phyloP scores from a whole-genome alignment of 495 filamentous ascomycete genomes.

The Aspergillus carlsbadensis region DNA sequence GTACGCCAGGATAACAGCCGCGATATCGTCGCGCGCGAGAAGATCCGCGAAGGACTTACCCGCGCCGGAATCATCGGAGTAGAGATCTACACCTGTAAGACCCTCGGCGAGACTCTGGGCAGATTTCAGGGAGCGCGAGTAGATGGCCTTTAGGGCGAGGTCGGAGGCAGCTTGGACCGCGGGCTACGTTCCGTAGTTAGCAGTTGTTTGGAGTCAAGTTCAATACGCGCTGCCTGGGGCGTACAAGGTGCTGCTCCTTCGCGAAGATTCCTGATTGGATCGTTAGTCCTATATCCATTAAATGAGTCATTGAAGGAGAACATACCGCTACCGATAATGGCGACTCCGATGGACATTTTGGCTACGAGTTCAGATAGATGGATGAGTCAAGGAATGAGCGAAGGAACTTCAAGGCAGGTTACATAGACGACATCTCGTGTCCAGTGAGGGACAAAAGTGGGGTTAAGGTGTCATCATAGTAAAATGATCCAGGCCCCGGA shows the following conservation, averaged over 20 bases:
- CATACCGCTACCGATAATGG: conserved; percentile 67
- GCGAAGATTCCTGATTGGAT: conserved; percentile 46
- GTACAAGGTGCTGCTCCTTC: conserved; percentile 43
- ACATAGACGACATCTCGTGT: background rate
- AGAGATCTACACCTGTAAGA: conserved; percentile 48
- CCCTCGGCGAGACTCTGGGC: conserved; percentile 41
- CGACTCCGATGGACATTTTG: conserved; percentile 52
- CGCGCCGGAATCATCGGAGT: conserved; percentile 59
- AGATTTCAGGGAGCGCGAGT: conserved; percentile 58
- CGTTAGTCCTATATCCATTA: conserved; percentile 2
- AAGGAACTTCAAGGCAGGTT: background rate
- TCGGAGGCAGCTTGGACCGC: conserved; percentile 46
- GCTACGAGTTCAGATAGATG: background rate
- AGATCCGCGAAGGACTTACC: conserved; percentile 57
- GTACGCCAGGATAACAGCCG: conserved; percentile 67
- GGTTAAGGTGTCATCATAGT: background rate
- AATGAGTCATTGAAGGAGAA: conserved; percentile 22
- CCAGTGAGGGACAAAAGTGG: background rate
- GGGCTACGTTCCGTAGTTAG: no score
- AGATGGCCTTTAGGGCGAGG: conserved; percentile 58
- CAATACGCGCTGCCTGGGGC: no score
- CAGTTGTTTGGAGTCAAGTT: no score
- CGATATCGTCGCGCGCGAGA: conserved; percentile 62
- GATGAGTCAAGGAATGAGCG: background rate
- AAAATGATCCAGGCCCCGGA: no score